Conservation (phyloP, 78 protist species). For the Blattamonas nauphoetae region DNA sequence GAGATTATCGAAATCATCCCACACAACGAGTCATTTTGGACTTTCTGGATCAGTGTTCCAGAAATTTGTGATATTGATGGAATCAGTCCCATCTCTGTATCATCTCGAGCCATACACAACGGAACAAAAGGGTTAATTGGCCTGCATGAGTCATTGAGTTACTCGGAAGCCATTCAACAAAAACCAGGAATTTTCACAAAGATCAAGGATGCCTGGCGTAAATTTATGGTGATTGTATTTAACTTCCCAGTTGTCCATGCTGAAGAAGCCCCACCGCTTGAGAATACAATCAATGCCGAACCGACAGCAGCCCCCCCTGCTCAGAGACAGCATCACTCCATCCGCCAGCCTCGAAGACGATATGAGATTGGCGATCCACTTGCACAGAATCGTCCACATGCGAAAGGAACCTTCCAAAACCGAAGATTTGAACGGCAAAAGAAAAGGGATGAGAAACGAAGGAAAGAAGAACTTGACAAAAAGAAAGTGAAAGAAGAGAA, state of each 20-base stretch:
- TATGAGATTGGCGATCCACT: background rate
- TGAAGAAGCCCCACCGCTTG: no score
- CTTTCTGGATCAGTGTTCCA: background rate
- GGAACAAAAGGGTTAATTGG: no score
- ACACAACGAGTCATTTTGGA: background rate
- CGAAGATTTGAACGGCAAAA: background rate
- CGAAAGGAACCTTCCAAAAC: background rate
- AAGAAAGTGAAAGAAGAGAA: background rate
- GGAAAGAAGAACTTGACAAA: background rate
- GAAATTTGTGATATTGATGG: background rate
- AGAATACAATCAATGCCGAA: no score
- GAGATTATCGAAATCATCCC: background rate
- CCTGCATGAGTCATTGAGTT: no score
- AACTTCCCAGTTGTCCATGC: no score
- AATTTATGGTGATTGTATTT: no score
- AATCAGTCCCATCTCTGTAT: background rate
- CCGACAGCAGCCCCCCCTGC: no score
- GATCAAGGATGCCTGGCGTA: no score
- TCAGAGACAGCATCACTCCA: no score
- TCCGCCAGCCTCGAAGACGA: background rate
- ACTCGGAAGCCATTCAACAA: no score
- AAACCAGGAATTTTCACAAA: no score
- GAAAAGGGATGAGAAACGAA: background rate
- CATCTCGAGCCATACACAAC: background rate
- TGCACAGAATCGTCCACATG: background rate